These are phyloP conservation scores for Graphilbum ipis-grandicollis DNA, from an alignment of 2,329 filamentous ascomycete species.

Conservation along the genomic window DNA sequence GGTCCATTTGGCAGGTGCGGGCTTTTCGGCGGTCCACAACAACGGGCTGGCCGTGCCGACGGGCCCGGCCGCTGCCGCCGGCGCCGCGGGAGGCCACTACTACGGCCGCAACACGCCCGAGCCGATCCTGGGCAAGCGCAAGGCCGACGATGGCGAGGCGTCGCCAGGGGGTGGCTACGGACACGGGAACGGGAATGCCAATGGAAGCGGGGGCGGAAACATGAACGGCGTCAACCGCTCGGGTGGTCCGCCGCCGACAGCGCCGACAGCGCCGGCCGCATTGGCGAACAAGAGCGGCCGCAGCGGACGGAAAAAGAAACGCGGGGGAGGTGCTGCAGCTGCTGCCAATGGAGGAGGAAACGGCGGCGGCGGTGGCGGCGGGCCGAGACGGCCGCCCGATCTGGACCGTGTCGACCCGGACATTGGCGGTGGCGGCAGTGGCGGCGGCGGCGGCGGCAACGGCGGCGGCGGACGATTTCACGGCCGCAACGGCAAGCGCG, in stretches of 20 bases:
- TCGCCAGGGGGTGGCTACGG: neutral
- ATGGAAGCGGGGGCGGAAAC: neutral
- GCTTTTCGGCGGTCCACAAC: too few species aligned
- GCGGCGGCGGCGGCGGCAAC: neutral
- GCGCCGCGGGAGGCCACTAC: too few species aligned
- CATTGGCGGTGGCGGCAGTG: slow-evolving; percentile 6
- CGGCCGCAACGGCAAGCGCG: slow-evolving; percentile 4
- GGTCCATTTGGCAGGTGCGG: too few species aligned
- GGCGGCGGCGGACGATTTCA: neutral
- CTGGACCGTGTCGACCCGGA: slow-evolving; percentile 10
- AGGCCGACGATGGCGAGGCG: slow-evolving; percentile 2
- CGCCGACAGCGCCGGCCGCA: neutral
- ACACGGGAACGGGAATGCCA: neutral
- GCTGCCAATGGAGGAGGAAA: slow-evolving; percentile 3
- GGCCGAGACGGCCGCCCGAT: slow-evolving; percentile 6
- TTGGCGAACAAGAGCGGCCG: slow-evolving; percentile 1
- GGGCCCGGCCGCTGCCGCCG: neutral
- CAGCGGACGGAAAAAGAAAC: slow-evolving; percentile 9
- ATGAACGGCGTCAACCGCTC: neutral
- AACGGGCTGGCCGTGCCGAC: neutral
- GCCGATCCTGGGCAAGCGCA: slow-evolving; percentile 8
- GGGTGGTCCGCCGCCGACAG: neutral
- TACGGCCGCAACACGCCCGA: slow-evolving; percentile 5
- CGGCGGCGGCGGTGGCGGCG: slow-evolving; percentile 1
- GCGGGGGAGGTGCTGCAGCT: slow-evolving; percentile 5